These are phyloP conservation scores for Ceratocystis alfenasii DNA, from an alignment of 2,329 filamentous ascomycete genomes.

Conservation along the genomic window DNA sequence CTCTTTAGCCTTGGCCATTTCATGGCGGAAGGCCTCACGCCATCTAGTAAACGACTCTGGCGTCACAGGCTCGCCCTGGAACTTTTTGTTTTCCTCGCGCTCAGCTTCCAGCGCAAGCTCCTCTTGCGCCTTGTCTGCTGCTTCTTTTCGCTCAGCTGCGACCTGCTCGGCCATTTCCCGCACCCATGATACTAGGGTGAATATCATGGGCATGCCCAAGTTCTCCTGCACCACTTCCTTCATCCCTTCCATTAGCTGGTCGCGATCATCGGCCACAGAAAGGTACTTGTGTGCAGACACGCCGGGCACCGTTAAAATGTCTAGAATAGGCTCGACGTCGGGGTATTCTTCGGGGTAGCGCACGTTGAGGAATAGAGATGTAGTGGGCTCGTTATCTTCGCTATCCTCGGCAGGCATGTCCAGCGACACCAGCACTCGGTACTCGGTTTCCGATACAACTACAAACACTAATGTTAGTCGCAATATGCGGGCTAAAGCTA, in stretches of 20 bases:
- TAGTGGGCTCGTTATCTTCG: slow-evolving; percentile 48
- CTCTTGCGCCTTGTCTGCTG: slow-evolving; percentile 45
- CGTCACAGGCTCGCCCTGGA: slow-evolving; percentile 83
- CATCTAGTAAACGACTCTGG: slow-evolving; percentile 73
- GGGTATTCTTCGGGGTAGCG: slow-evolving; percentile 86
- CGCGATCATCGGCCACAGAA: slow-evolving; percentile 69
- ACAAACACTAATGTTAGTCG: slow-evolving; percentile 16
- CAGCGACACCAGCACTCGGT: slow-evolving; percentile 72
- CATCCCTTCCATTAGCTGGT: slow-evolving; percentile 57
- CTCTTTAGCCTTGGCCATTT: slow-evolving; percentile 63
- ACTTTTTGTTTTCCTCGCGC: slow-evolving; percentile 90
- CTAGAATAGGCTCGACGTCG: slow-evolving; percentile 71
- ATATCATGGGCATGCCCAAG: slow-evolving; percentile 94
- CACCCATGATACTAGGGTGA: slow-evolving; percentile 73
- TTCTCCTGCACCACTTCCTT: slow-evolving; percentile 76
- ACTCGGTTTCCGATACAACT: slow-evolving; percentile 88
- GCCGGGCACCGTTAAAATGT: slow-evolving; percentile 64
- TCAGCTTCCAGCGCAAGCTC: slow-evolving; percentile 50
- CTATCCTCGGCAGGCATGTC: slow-evolving; percentile 60
- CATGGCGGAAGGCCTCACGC: slow-evolving; percentile 63
- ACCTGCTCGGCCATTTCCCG: slow-evolving; percentile 88
- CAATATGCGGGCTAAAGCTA: not conserved
- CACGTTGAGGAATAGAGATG: slow-evolving; percentile 63
- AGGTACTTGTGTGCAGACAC: slow-evolving; percentile 57
- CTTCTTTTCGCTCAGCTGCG: slow-evolving; percentile 59